These are phyloP conservation scores for Trichomonascaceae sp. DNA, from an alignment of 1,139 yeast genomes.

Conservation along the genomic window DNA sequence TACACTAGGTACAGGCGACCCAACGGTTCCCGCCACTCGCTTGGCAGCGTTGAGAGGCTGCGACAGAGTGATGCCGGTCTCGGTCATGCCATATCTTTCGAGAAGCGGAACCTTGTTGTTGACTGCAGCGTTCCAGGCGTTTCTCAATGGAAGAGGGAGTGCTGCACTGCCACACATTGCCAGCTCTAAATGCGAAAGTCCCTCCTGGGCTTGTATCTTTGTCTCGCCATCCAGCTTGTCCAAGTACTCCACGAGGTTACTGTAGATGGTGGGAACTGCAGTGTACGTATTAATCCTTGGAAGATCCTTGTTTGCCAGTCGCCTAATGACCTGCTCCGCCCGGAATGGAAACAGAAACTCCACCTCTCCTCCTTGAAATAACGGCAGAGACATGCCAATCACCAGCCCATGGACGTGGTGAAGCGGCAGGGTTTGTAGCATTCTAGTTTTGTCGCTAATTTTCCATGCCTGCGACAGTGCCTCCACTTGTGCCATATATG, in stretches of 20 bases:
- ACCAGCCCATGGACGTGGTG: slow-evolving; percentile 29
- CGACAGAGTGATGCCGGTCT: slow-evolving; percentile 26
- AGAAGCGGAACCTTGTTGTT: slow-evolving; percentile 23
- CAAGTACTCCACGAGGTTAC: slow-evolving; percentile 18
- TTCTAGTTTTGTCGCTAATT: slow-evolving; percentile 18
- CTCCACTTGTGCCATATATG: slow-evolving; percentile 23
- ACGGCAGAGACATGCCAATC: slow-evolving; percentile 24
- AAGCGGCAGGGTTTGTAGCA: slow-evolving; percentile 25
- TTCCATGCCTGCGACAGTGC: slow-evolving; percentile 25
- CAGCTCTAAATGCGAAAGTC: slow-evolving; percentile 13
- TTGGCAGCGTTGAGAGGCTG: slow-evolving; percentile 20
- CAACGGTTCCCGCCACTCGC: slow-evolving; percentile 24
- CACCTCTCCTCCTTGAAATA: slow-evolving; percentile 25
- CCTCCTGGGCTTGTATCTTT: slow-evolving; percentile 7
- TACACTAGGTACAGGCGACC: slow-evolving; percentile 25
- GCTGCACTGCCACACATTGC: slow-evolving; percentile 30
- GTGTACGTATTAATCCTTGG: slow-evolving; percentile 25
- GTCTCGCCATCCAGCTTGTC: slow-evolving; percentile 7
- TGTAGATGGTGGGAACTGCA: slow-evolving; percentile 29
- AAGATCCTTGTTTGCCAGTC: slow-evolving; percentile 14
- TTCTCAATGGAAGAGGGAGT: slow-evolving; percentile 24
- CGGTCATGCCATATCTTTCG: slow-evolving; percentile 29
- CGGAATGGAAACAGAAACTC: slow-evolving; percentile 25
- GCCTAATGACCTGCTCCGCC: slow-evolving; percentile 17
- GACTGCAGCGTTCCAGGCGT: slow-evolving; percentile 21